Conservation (phyloP, 805 yeast genomes). For the Cyberlindnera meyerae region DNA sequence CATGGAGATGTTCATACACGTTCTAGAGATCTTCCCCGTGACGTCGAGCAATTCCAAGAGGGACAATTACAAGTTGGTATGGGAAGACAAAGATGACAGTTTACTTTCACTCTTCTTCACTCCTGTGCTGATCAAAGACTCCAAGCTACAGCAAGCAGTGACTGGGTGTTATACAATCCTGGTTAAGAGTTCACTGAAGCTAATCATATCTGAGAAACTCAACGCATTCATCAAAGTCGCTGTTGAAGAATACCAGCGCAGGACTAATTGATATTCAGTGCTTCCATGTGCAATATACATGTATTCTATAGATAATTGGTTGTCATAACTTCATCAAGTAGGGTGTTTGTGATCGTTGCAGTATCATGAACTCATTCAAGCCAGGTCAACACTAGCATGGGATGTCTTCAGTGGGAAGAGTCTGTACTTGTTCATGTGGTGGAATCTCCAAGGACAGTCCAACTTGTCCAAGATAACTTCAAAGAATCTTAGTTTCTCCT, state of each 20-base stretch:
- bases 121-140: slow-evolving; percentile 13
- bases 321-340: background rate
- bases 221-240: slow-evolving; percentile 11
- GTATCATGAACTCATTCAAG: too few relatives aligned
- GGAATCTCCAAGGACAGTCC: slow-evolving; percentile 65
- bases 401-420: slow-evolving; percentile 20
- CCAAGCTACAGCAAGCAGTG: slow-evolving; percentile 9
- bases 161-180: slow-evolving; percentile 9
- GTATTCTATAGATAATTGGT: too few relatives aligned
- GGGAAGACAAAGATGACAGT: background rate
- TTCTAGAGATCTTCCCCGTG: slow-evolving; percentile 23
- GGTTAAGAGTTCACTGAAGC: slow-evolving; percentile 8
- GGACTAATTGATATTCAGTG: too few relatives aligned
- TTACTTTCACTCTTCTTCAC: slow-evolving; percentile 19
- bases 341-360: too few relatives aligned
- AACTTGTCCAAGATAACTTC: slow-evolving; percentile 55
- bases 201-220: slow-evolving; percentile 18
- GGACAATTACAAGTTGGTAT: slow-evolving; percentile 18
- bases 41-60: slow-evolving; percentile 4
- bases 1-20: slow-evolving; percentile 18
- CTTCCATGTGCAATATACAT: too few relatives aligned
- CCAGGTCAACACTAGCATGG: too few relatives aligned
- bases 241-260: slow-evolving; percentile 3
- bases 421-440: slow-evolving; percentile 34
- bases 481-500: slow-evolving; percentile 40